Conservation (phyloP, 2,329 filamentous ascomycete genomes). For the Colletotrichum gigasporum region DNA sequence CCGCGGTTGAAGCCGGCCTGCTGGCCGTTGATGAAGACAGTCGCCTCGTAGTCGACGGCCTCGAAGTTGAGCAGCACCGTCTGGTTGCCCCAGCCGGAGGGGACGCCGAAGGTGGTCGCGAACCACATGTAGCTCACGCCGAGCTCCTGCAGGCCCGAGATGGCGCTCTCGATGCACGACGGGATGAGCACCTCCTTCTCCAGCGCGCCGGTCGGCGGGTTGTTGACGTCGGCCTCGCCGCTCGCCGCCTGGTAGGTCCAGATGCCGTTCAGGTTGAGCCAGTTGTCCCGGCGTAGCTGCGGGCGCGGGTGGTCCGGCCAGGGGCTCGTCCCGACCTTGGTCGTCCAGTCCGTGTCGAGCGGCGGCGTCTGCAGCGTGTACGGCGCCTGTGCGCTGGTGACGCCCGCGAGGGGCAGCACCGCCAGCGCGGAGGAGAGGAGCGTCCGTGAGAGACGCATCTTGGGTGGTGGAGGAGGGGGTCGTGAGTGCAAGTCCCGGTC, state of each 20-base stretch:
- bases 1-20: slow-evolving; percentile 63
- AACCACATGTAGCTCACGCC: slow-evolving; percentile 58
- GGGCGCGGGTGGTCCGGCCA: slow-evolving; percentile 69
- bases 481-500: neutral
- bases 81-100: slow-evolving; percentile 54
- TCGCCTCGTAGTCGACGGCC: slow-evolving; percentile 66
- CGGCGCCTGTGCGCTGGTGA: neutral
- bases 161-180: slow-evolving; percentile 54
- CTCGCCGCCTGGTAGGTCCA: slow-evolving; percentile 61
- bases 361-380: slow-evolving; percentile 51
- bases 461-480: neutral
- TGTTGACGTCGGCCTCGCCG: slow-evolving; percentile 29
- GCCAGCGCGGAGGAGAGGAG: slow-evolving; percentile 4
- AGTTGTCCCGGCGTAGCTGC: slow-evolving; percentile 62
- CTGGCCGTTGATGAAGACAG: slow-evolving; percentile 67
- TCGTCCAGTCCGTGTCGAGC: slow-evolving; percentile 62
- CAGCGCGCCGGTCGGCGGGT: slow-evolving; percentile 39
- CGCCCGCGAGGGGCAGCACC: neutral
- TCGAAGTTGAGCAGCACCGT: slow-evolving; percentile 64
- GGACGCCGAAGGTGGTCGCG: slow-evolving; percentile 60
- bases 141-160: slow-evolving; percentile 58
- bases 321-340: slow-evolving; percentile 59
- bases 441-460: slow-evolving; percentile 21
- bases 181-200: slow-evolving; percentile 53
- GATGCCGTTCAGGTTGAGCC: slow-evolving; percentile 67